Base-by-base conservation (phyloP, 306 rosid species). In the Vigna trinervia region DNA sequence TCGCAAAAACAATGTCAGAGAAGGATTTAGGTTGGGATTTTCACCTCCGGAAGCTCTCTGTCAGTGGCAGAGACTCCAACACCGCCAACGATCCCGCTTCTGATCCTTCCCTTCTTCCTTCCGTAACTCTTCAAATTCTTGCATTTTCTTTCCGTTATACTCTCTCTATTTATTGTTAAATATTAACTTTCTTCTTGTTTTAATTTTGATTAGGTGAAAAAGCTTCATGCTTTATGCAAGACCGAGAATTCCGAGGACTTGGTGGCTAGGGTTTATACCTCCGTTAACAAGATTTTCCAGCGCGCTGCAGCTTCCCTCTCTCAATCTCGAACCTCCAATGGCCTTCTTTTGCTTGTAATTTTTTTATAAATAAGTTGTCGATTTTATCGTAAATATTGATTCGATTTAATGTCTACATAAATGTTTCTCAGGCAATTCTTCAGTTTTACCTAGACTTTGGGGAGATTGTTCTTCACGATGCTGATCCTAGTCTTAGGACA, bases 401-500 rank as follows among this genome's bases (percentile, higher is more conserved):
- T 63, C 17, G 8, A 32, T 47, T 79, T 8, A 34, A 0, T 34
- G 43, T 62, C 77, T 79, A 67, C 13, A 47, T 46, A 12, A 38
- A 69, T 81, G 71, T 53, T 60, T 76, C 12, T 39, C 88, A 95
- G 98, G 93, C 80, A 46, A 88, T 92, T 83, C 96, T 95, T 87
- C 98, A 92, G 77, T 95, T 95, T 90, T 95, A 82, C 83, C 87
- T 95, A 36, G 96, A 92, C 82, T 95, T 92, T 82, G 98, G 97
- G 53, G 98, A 95, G 56, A 68, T 80, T 66, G 95, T 95, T 86
- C 89, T 95, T 58, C 97, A 95, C 80, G 98, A 95, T 79, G 97
- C 96, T 71, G 98, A 95, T 90, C 91, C 97, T 72, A 90, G 85
- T 89, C 88, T 95, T 19, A 84, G 95, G 86, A 84, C 86, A 23